Percentiles rank a stretch among this genome's conserved stretches.
phyloP scores from a whole-genome alignment of 768 basidiomycete species.

The Pholiota conissans region DNA sequence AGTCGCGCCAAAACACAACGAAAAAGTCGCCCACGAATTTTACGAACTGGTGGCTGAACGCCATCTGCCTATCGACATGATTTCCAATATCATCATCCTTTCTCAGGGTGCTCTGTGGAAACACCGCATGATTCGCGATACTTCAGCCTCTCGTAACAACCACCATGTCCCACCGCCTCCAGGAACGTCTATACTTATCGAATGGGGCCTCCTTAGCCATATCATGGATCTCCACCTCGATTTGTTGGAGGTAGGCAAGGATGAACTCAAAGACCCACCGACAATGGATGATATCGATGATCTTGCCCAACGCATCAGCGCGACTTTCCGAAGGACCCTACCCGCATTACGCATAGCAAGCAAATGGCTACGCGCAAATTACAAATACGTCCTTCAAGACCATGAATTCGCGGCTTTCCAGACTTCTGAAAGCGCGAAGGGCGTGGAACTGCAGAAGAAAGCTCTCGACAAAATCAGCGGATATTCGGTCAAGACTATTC shows the following conservation, averaged over 20 bases:
- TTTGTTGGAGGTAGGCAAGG: slow-evolving; percentile 64
- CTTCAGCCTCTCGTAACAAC: slow-evolving; percentile 22
- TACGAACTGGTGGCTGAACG: slow-evolving; percentile 62
- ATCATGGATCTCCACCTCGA: slow-evolving; percentile 62
- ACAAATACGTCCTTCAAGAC: slow-evolving; percentile 61
- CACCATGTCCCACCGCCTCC: slow-evolving; percentile 27
- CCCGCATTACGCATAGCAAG: slow-evolving; percentile 85
- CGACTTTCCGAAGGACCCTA: slow-evolving; percentile 80
- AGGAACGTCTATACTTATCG: slow-evolving; percentile 42
- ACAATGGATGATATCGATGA: slow-evolving; percentile 58
- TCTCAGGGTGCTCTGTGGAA: slow-evolving; percentile 85
- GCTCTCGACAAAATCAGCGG: slow-evolving; percentile 31
- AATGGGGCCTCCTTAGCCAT: slow-evolving; percentile 68
- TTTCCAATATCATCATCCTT: slow-evolving; percentile 71
- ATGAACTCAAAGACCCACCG: slow-evolving; percentile 58
- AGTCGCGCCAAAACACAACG: slow-evolving; percentile 44
- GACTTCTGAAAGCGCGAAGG: slow-evolving; percentile 28
- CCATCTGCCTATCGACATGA: slow-evolving; percentile 70
- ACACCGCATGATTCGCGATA: slow-evolving; percentile 69
- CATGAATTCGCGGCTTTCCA: slow-evolving; percentile 35
- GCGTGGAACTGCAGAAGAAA: slow-evolving; percentile 29
- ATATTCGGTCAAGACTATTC: slow-evolving; percentile 38
- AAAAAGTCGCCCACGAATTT: slow-evolving; percentile 57
- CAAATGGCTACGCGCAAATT: slow-evolving; percentile 86
- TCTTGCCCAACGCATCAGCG: slow-evolving; percentile 82